phyloP scores from a whole-genome alignment of 2,329 filamentous ascomycete species.

The Amauroascus niger region DNA sequence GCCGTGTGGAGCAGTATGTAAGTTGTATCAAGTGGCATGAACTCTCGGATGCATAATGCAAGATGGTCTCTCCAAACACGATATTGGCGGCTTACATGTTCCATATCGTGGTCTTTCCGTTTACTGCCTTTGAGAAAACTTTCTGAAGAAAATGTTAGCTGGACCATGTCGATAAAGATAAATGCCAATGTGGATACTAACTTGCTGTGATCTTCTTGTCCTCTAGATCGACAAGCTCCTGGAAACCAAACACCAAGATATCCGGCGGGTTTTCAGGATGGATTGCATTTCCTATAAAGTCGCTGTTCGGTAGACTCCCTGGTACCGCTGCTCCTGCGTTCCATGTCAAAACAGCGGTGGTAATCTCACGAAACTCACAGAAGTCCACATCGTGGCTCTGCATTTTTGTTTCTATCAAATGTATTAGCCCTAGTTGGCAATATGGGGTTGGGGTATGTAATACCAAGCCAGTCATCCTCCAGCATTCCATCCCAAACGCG shows the following conservation, averaged over 20 bases:
- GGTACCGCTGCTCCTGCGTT: conserved; percentile 97
- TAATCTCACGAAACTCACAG: conserved; percentile 74
- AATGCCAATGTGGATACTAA: conserved; percentile 31
- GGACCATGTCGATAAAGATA: neutral
- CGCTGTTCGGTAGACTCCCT: conserved; percentile 63
- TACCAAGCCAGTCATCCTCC: conserved; percentile 83
- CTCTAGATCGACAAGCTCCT: conserved; percentile 95
- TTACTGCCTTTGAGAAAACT: conserved; percentile 67
- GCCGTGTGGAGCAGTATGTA: conserved; percentile 84
- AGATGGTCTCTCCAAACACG: conserved; percentile 92
- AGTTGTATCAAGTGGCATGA: conserved; percentile 63
- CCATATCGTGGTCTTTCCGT: conserved; percentile 69
- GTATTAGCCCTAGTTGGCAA: conserved; percentile 17
- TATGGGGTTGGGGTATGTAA: conserved; percentile 18
- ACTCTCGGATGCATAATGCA: conserved; percentile 69
- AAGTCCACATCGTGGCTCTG: conserved; percentile 71
- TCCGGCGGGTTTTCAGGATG: conserved; percentile 70
- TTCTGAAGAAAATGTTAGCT: conserved; percentile 42
- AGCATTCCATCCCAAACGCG: conserved; percentile 86
- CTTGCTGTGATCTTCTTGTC: conserved; percentile 96
- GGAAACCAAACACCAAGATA: conserved; percentile 90
- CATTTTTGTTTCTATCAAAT: conserved; percentile 62
- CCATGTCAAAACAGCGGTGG: conserved; percentile 80
- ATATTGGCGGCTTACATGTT: conserved; percentile 93
- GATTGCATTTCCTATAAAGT: conserved; percentile 73